Percentiles rank a stretch among this genome's conserved stretches.
Evolutionary conservation across 2,329 filamentous ascomycete species (phyloP).

Genomic region (Calycina herbarum): DNA sequence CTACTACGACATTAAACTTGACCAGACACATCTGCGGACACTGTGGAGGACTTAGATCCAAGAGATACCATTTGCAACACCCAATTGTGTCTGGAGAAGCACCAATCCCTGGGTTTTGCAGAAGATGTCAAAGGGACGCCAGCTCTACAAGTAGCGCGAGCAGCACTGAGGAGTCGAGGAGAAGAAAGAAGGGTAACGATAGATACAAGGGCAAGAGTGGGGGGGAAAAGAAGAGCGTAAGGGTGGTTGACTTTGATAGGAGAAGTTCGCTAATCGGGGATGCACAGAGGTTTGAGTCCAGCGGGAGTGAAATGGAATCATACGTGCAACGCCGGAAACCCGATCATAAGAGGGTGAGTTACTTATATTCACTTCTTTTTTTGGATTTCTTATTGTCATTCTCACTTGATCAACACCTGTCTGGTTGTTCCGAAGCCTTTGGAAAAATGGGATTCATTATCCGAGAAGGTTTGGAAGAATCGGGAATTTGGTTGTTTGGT

Average conservation of each 20-base stretch:
- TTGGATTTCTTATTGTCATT: neutral
- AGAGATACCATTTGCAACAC: slow-evolving; percentile 41
- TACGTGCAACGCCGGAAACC: slow-evolving; percentile 9
- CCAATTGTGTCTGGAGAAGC: slow-evolving; percentile 36
- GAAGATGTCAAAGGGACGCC: slow-evolving; percentile 40
- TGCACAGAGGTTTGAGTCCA: slow-evolving; percentile 1
- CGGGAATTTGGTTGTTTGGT: too few relatives aligned
- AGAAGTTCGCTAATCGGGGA: neutral
- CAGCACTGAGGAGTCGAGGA: slow-evolving; percentile 13
- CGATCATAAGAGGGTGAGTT: slow-evolving; percentile 15
- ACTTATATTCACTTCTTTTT: neutral
- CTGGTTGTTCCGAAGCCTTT: too few relatives aligned
- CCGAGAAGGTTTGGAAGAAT: too few relatives aligned
- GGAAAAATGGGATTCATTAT: too few relatives aligned
- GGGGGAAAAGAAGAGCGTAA: slow-evolving; percentile 17
- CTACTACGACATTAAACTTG: slow-evolving; percentile 14
- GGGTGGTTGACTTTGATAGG: neutral
- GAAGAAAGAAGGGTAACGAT: slow-evolving; percentile 15
- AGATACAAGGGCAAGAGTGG: slow-evolving; percentile 6
- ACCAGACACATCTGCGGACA: slow-evolving; percentile 46
- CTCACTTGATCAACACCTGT: too few relatives aligned
- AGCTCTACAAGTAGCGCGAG: slow-evolving; percentile 20
- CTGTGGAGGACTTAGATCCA: slow-evolving; percentile 44
- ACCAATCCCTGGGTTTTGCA: slow-evolving; percentile 40
- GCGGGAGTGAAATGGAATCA: slow-evolving; percentile 12